These are phyloP conservation scores for Podila epigama DNA, from an alignment of 192 early-diverging fungal species.

Conservation along the genomic window DNA sequence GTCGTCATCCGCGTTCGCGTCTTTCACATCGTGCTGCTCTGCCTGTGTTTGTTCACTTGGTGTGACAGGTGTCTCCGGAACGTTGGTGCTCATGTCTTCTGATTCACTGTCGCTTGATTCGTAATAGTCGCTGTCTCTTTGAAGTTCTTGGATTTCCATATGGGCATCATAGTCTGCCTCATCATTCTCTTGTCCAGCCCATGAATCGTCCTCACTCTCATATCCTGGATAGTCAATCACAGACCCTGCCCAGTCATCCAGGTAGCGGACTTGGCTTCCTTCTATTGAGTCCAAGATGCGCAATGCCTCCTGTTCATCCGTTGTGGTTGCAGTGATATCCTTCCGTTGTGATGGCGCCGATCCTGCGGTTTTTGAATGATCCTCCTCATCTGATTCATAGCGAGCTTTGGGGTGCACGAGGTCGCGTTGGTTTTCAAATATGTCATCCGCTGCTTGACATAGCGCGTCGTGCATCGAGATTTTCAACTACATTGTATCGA, in stretches of 20 bases:
- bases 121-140: not conserved
- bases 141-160: not conserved
- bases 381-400: constrained; percentile 36
- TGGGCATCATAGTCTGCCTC: not conserved
- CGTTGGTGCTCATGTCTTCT: too few relatives aligned
- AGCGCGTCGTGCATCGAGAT: constrained; percentile 34
- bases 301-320: constrained; percentile 5
- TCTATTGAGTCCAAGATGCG: not conserved
- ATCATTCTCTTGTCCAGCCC: not conserved
- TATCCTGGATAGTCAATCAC: constrained; percentile 3
- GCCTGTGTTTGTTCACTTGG: not conserved
- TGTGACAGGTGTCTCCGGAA: not conserved
- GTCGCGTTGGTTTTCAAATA: constrained; percentile 39
- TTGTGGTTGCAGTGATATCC: not conserved
- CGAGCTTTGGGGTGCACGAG: constrained; percentile 22
- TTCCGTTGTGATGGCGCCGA: not conserved
- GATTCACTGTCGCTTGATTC: not conserved
- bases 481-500: constrained; percentile 14
- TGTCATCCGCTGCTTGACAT: constrained; percentile 23
- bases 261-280: constrained; percentile 2
- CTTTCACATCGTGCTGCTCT: not conserved
- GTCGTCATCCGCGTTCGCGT: not conserved
- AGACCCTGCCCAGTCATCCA: constrained; percentile 29
- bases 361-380: not conserved
- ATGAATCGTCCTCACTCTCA: not conserved